Evolutionary conservation across 2,329 filamentous ascomycete species (phyloP).

Genomic region (Lecanoromycetidae sp.): DNA sequence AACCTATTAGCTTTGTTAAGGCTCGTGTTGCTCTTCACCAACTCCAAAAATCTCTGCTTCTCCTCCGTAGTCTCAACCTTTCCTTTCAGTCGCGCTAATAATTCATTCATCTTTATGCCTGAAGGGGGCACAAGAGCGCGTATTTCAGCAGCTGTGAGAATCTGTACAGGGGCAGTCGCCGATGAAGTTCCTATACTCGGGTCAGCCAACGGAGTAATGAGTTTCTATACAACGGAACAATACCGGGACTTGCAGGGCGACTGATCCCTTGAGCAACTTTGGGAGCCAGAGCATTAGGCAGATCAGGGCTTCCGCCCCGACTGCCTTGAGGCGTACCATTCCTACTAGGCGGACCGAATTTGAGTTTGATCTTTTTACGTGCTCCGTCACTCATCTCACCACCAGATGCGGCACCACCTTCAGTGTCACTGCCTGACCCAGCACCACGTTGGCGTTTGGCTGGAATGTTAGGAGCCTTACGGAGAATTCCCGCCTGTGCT

Average conservation of each 20-base stretch:
- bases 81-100: constrained; percentile 30
- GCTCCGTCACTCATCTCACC: constrained; percentile 36
- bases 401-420: constrained; percentile 38
- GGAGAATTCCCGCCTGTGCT: not conserved
- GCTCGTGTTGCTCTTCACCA: constrained; percentile 12
- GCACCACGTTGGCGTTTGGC: constrained; percentile 17
- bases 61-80: constrained; percentile 3
- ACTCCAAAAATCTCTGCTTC: constrained; percentile 10
- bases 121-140: constrained; percentile 34
- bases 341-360: constrained; percentile 34
- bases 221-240: not conserved
- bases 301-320: constrained; percentile 35
- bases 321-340: constrained; percentile 37
- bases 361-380: constrained; percentile 31
- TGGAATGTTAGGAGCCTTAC: constrained; percentile 8
- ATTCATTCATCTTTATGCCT: constrained; percentile 34
- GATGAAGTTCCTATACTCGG: not conserved
- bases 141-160: constrained; percentile 34
- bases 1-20: constrained; percentile 13
- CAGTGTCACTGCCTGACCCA: constrained; percentile 45
- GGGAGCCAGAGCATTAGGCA: constrained; percentile 20
- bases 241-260: constrained; percentile 32
- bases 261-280: constrained; percentile 21
- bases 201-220: not conserved
- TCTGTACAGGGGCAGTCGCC: not conserved